These are phyloP conservation scores for Boletus holoroseus DNA, from an alignment of 1,284 basidiomycete genomes.

Conservation along the genomic window DNA sequence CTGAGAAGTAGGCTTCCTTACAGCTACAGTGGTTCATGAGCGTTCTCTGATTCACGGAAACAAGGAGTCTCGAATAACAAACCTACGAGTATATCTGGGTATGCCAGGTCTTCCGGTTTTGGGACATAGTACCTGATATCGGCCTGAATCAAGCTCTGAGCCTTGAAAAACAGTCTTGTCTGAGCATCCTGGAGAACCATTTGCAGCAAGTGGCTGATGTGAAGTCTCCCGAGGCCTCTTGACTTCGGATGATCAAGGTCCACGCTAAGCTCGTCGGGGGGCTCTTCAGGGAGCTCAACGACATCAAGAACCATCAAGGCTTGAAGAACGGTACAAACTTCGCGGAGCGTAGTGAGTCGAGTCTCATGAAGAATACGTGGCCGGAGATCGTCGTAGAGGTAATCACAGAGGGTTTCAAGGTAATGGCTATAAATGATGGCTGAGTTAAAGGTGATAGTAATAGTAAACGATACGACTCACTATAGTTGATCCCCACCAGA, in stretches of 20 bases:
- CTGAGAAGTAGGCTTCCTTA: constrained; percentile 39
- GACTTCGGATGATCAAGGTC: constrained; percentile 36
- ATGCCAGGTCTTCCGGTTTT: constrained; percentile 73
- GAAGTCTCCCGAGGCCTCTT: constrained; percentile 50
- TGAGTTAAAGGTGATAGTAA: background rate
- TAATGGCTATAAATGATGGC: constrained; percentile 53
- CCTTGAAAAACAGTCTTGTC: constrained; percentile 89
- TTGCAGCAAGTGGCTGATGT: constrained; percentile 69
- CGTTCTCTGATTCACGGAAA: background rate
- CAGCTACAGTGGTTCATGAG: constrained; percentile 35
- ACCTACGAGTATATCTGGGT: constrained; percentile 75
- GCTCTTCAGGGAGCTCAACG: constrained; percentile 36
- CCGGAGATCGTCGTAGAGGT: constrained; percentile 88
- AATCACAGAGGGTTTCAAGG: constrained; percentile 85
- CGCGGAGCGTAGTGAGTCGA: constrained; percentile 78
- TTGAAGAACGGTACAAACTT: constrained; percentile 90
- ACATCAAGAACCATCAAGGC: constrained; percentile 89
- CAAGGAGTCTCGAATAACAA: constrained; percentile 21
- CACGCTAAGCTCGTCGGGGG: constrained; percentile 38
- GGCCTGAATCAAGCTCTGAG: constrained; percentile 81
- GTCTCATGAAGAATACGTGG: constrained; percentile 91
- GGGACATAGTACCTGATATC: constrained; percentile 82
- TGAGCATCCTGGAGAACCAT: constrained; percentile 93
- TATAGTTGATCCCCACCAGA: constrained; percentile 81
- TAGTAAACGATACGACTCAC: constrained; percentile 45